phyloP scores from a whole-genome alignment of 768 basidiomycete species.

The Lactarius indigo region DNA sequence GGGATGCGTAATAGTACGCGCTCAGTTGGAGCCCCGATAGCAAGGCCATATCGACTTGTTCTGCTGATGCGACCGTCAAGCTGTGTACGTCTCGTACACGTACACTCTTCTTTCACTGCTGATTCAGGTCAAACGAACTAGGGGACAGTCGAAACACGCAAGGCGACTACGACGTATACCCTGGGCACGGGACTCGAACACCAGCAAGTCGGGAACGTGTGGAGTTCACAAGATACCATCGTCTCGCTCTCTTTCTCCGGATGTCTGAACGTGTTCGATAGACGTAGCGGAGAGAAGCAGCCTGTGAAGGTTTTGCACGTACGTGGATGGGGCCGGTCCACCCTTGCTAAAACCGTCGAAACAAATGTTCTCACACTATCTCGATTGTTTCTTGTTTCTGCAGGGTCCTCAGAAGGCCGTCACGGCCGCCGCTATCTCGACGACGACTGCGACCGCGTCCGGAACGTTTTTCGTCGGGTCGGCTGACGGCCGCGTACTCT shows the following conservation, averaged over 20 bases:
- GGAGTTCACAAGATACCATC: constrained; percentile 66
- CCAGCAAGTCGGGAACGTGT: constrained; percentile 89
- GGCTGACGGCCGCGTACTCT: constrained; percentile 70
- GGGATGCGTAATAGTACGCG: constrained; percentile 47
- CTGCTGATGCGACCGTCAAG: constrained; percentile 84
- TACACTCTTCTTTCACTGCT: neutral
- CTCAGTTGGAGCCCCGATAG: constrained; percentile 80
- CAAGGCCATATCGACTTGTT: constrained; percentile 71
- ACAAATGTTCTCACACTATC: neutral
- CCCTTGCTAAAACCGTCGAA: neutral
- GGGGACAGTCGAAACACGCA: constrained; percentile 80
- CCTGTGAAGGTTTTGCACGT: constrained; percentile 62
- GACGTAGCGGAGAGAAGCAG: constrained; percentile 52
- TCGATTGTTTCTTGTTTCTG: neutral
- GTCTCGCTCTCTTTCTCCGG: constrained; percentile 84
- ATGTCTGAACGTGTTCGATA: constrained; percentile 78
- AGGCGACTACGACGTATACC: constrained; percentile 63
- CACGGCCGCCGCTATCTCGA: constrained; percentile 45
- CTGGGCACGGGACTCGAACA: constrained; percentile 69
- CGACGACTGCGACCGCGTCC: constrained; percentile 36
- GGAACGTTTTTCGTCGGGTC: constrained; percentile 79
- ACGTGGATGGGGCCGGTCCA: constrained; percentile 25
- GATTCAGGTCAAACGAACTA: constrained; percentile 29
- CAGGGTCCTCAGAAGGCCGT: constrained; percentile 82
- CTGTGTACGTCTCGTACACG: constrained; percentile 50